Percentiles rank a stretch among this genome's conserved stretches.
These are phyloP conservation scores for Leonotis leonurus DNA, from an alignment of 257 asterid genomes.

Conservation along the genomic window DNA sequence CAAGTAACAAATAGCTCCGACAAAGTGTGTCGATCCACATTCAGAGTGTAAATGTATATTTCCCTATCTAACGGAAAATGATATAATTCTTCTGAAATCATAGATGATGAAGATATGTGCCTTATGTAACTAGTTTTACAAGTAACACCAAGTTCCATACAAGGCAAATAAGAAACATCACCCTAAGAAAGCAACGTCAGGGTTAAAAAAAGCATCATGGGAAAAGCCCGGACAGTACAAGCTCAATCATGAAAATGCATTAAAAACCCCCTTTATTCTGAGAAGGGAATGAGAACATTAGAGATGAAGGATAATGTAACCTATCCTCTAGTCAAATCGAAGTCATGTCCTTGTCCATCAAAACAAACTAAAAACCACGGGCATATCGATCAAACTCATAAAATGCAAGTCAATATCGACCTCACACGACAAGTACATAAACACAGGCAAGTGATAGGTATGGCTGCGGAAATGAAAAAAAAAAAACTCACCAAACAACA, in stretches of 20 bases:
- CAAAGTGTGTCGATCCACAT: background rate
- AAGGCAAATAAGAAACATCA: background rate
- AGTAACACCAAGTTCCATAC: background rate
- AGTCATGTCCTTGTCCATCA: background rate
- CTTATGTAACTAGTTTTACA: background rate
- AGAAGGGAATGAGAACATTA: background rate
- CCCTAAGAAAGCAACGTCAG: background rate
- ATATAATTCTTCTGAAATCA: background rate
- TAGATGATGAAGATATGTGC: too few relatives aligned
- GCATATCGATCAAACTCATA: background rate
- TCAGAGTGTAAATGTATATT: background rate
- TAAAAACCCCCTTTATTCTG: background rate
- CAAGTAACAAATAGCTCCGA: constrained; percentile 1
- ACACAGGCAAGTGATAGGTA: background rate
- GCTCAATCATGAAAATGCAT: background rate
- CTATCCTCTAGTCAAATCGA: background rate
- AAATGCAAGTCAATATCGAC: constrained; percentile 1
- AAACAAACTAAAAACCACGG: background rate
- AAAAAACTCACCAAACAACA: background rate
- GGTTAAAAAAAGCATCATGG: background rate
- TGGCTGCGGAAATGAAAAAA: background rate
- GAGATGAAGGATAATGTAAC: constrained; percentile 3
- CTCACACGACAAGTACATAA: background rate
- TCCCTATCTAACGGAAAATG: background rate
- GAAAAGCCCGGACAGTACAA: background rate